A percentile compares a stretch with the other conserved stretches of the same genome.
Evolutionary conservation across 1,284 basidiomycete species (phyloP).

Genomic region (Ceratobasidium sp.): DNA sequence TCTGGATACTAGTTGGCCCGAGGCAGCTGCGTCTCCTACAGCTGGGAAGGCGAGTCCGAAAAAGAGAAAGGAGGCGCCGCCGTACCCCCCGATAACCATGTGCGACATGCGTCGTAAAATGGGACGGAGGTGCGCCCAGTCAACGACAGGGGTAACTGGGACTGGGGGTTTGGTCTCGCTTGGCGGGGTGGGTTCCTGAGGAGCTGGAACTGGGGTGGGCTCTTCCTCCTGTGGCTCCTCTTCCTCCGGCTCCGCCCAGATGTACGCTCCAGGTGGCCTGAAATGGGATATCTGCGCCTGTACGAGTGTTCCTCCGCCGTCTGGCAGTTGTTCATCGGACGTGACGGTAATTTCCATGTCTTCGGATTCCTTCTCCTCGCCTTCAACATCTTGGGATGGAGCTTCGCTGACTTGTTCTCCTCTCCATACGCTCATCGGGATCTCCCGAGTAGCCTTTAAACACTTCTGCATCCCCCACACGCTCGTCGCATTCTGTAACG

Average conservation of each 20-base stretch:
- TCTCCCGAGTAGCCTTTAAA: conserved; percentile 71
- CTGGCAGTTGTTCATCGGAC: conserved; percentile 43
- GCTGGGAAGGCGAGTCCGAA: conserved; percentile 61
- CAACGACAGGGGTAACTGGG: conserved; percentile 6
- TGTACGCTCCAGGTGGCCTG: conserved; percentile 31
- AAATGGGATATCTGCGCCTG: conserved; percentile 44
- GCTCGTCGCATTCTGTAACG: conserved; percentile 78
- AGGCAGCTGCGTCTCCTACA: conserved; percentile 19
- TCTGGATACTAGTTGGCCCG: conserved; percentile 1
- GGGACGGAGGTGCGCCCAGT: conserved; percentile 63
- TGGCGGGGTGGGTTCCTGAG: background rate
- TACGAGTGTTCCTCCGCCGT: conserved; percentile 45
- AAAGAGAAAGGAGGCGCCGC: conserved; percentile 78
- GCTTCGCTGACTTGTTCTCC: background rate
- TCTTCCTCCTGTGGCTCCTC: background rate
- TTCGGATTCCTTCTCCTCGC: conserved; percentile 46
- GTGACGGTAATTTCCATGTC: conserved; percentile 45
- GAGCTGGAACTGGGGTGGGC: background rate
- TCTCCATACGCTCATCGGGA: conserved; percentile 61
- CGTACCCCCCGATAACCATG: conserved; percentile 81
- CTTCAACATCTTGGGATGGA: conserved; percentile 11
- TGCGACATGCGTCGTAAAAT: conserved; percentile 78
- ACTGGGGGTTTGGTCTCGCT: conserved; percentile 47
- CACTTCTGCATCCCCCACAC: conserved; percentile 77
- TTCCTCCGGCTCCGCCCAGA: conserved; percentile 32